phyloP scores from a whole-genome alignment of 2,329 filamentous ascomycete species.

The Diplodia intermedia region DNA sequence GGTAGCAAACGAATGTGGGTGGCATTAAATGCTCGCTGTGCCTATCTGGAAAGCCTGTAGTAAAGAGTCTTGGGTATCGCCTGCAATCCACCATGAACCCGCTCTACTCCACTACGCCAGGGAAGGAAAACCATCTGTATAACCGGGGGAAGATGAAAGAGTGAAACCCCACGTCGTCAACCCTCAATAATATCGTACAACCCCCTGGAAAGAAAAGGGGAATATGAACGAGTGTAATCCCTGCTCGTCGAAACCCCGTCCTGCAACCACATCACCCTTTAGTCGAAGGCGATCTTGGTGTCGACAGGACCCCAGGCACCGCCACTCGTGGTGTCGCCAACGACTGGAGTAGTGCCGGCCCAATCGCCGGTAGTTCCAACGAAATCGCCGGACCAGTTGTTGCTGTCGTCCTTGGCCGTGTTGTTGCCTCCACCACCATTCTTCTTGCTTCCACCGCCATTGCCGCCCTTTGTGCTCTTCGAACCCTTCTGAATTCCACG shows the following conservation, averaged over 20 bases:
- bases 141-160: background rate
- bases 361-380: background rate
- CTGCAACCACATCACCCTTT: background rate
- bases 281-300: accelerated
- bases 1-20: background rate
- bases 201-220: background rate
- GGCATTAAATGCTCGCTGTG: background rate
- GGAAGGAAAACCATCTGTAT: background rate
- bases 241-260: background rate
- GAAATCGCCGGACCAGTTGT: background rate
- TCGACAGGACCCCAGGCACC: background rate
- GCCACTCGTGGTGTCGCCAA: background rate
- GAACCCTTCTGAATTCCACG: background rate
- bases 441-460: background rate
- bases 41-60: background rate
- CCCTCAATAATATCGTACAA: background rate
- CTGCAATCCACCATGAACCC: background rate
- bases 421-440: background rate
- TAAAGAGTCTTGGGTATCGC: background rate
- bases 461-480: background rate
- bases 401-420: background rate
- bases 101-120: background rate
- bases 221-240: background rate
- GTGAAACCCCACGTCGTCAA: background rate
- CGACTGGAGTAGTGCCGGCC: background rate